These are phyloP conservation scores for Aspergillus olivimuriae DNA, from an alignment of 495 filamentous ascomycete genomes.

Conservation along the genomic window DNA sequence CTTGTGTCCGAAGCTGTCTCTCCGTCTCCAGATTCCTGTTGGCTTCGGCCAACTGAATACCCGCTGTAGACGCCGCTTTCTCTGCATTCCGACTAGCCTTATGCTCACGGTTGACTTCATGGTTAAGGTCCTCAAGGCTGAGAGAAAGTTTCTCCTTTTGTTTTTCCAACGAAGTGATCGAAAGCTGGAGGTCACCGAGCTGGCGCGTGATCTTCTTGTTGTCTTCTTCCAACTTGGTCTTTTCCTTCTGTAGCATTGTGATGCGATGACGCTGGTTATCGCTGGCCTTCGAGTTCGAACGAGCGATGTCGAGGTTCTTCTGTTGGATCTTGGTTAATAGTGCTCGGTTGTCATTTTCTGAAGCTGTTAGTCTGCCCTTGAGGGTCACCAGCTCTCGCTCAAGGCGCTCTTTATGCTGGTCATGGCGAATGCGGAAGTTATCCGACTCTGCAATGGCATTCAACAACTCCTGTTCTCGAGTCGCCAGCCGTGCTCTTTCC, in stretches of 20 bases:
- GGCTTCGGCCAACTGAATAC: conserved; percentile 78
- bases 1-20: conserved; percentile 75
- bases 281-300: conserved; percentile 78
- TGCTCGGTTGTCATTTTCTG: conserved; percentile 95
- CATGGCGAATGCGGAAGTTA: conserved; percentile 76
- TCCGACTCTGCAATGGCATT: conserved; percentile 83
- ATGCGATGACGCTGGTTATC: conserved; percentile 81
- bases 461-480: conserved; percentile 72
- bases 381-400: conserved; percentile 90
- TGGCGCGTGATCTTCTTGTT: conserved; percentile 75
- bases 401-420: conserved; percentile 87
- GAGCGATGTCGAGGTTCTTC: conserved; percentile 93
- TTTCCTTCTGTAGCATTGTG: conserved; percentile 72
- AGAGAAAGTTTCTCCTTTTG: conserved; percentile 92
- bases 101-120: conserved; percentile 85
- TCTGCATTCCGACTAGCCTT: conserved; percentile 89
- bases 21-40: conserved; percentile 90
- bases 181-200: conserved; percentile 80
- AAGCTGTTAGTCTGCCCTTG: conserved; percentile 83
- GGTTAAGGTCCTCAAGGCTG: conserved; percentile 85
- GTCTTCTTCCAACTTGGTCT: conserved; percentile 76
- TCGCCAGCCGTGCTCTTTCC: conserved; percentile 66
- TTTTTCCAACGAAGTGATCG: conserved; percentile 83
- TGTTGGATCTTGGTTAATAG: conserved; percentile 95
- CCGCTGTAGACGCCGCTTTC: conserved; percentile 76